These are phyloP conservation scores for Rehmannia glutinosa DNA, from an alignment of 257 asterid species.

Conservation along the genomic window DNA sequence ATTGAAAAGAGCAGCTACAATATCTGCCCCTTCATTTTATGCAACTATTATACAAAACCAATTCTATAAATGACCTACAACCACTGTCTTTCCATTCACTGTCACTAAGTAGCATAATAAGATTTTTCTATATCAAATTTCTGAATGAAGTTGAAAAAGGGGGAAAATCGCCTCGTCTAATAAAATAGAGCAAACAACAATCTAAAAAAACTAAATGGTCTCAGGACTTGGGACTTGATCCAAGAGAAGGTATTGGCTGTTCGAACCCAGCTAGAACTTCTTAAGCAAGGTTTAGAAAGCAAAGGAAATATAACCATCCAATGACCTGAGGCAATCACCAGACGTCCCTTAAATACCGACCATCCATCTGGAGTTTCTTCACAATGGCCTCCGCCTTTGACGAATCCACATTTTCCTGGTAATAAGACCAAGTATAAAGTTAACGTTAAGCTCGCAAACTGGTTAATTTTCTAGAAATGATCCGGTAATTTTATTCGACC, in stretches of 20 bases:
- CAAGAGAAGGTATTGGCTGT: not conserved
- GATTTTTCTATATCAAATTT: constrained; percentile 1
- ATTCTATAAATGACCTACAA: not conserved
- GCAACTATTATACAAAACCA: too few relatives aligned
- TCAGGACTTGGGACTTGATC: constrained; percentile 6
- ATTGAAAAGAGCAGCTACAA: not conserved
- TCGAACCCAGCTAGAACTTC: not conserved
- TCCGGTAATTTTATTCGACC: not conserved
- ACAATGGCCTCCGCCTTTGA: constrained; percentile 64
- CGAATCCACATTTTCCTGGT: constrained; percentile 53
- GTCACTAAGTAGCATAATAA: not conserved
- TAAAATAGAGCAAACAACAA: not conserved
- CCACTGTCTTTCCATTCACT: not conserved
- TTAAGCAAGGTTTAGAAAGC: not conserved
- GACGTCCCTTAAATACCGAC: constrained; percentile 72
- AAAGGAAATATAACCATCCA: not conserved
- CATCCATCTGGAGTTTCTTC: constrained; percentile 72
- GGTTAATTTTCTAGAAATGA: not conserved
- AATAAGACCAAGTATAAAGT: not conserved
- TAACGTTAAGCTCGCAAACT: not conserved
- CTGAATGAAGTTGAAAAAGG: not conserved
- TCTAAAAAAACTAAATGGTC: constrained; percentile 6
- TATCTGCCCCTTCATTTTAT: not conserved
- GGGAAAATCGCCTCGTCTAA: not conserved
- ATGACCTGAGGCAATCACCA: constrained; percentile 41